Evolutionary conservation across 2,329 filamentous ascomycete genomes (phyloP), one percentile per base, ranked within the genome.

Genomic region (Zarea fungicola): DNA sequence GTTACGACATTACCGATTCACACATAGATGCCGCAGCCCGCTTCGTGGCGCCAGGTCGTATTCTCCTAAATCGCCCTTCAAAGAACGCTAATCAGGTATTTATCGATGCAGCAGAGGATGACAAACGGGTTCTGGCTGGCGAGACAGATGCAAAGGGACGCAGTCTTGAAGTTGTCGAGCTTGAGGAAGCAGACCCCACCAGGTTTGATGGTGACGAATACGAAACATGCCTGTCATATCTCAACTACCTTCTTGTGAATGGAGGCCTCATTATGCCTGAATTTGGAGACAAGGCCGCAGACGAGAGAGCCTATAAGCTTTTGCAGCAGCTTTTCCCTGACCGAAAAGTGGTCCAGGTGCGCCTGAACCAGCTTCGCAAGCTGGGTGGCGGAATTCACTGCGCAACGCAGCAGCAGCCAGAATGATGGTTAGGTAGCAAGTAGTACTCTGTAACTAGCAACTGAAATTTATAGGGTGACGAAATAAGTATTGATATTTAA

Each of bases 231-330:
- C 42, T 50, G n/a, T 45, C 41, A 3, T 50, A 50, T 16, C 41
- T 50, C 19, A 50, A 50, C 41, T 50, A 50, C n/a, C 42, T 50
- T n/a, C 23, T 44, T 22, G 48, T 50, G 3, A 50, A 50, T 21
- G 42, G 42, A 2, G 48, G 48, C 2, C 9, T 50, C 19, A 45
- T 50, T n/a, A 50, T 50, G 32, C 48, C 48, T 2, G 14, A 32
- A 26, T 50, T 50, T 40, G 48, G 48, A 1, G 48, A 50, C 26
- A 19, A 23, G 9, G 16, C 11, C 5, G 48, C 48, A 13, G 48
- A 50, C n/a, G 35, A 50, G 26, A 32, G 35, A 22, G 48, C 48
- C 3, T 26, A 41, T 7, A 16, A 22, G 22, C 25, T 41, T 22
- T 25, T 50, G 9, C 18, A 41, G 18, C 19, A 21, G 11, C 25